Conservation (phyloP, 306 rosid genomes). For the Fragaria nilgerrensis region DNA sequence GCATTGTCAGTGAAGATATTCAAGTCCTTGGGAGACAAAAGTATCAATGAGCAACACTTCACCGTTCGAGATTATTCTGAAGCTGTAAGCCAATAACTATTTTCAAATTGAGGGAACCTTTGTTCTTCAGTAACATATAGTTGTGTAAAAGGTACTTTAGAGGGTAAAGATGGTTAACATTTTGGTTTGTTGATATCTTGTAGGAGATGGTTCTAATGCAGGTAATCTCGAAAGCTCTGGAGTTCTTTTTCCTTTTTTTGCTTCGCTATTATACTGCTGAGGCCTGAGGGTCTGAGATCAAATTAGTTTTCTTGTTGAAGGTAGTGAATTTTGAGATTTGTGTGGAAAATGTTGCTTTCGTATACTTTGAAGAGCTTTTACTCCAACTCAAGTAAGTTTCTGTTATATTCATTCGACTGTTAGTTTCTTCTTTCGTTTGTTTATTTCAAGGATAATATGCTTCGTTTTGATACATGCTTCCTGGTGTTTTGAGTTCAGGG, state of each 20-base stretch:
- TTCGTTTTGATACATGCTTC: conserved; percentile 7
- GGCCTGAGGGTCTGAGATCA: conserved; percentile 15
- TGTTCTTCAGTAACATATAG: background rate
- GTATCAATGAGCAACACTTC: conserved; percentile 75
- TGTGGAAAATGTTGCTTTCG: conserved; percentile 54
- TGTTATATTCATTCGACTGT: background rate
- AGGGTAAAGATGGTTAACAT: background rate
- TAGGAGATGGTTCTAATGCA: conserved; percentile 83
- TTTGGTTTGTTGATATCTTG: conserved; percentile 25
- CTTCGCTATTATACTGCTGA: background rate
- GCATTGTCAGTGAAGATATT: conserved; percentile 49
- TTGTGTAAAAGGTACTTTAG: background rate
- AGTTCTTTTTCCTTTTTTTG: background rate
- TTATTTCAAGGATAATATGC: background rate
- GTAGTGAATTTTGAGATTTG: conserved; percentile 84
- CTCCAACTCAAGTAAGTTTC: conserved; percentile 57
- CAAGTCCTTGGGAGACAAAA: conserved; percentile 57
- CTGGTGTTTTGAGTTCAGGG: conserved; percentile 47
- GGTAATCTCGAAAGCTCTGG: conserved; percentile 43
- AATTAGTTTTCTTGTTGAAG: conserved; percentile 35
- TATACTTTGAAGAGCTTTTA: conserved; percentile 68
- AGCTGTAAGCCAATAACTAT: conserved; percentile 48
- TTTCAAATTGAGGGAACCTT: background rate
- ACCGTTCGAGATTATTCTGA: conserved; percentile 62
- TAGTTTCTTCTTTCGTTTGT: background rate